A percentile compares a stretch with the other conserved stretches of the same genome.
phyloP scores from a whole-genome alignment of 805 yeast genomes.

The Scheffersomyces ergatensis region DNA sequence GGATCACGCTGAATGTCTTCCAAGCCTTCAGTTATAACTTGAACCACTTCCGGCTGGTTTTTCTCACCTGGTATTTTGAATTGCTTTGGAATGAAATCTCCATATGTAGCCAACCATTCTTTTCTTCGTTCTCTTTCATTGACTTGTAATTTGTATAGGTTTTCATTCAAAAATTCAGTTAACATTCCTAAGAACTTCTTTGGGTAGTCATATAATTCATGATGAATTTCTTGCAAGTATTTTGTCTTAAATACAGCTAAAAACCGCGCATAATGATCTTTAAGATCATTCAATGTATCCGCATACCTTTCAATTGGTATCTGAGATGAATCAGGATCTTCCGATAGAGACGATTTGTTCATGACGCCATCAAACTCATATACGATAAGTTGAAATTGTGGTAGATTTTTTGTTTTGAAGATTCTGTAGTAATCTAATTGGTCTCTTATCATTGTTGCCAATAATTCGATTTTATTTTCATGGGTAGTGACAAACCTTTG shows the following conservation, averaged over 20 bases:
- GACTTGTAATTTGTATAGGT: slow-evolving; percentile 25
- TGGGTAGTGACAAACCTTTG: slow-evolving; percentile 16
- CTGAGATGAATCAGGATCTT: slow-evolving; percentile 5
- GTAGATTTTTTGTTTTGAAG: slow-evolving; percentile 23
- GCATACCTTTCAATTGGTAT: slow-evolving; percentile 18
- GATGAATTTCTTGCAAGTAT: slow-evolving; percentile 36
- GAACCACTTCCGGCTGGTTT: slow-evolving; percentile 35
- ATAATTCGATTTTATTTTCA: slow-evolving; percentile 10
- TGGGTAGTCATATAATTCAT: slow-evolving; percentile 39
- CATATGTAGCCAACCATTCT: slow-evolving; percentile 36
- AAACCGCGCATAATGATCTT: slow-evolving; percentile 36
- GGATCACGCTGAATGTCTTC: slow-evolving; percentile 21
- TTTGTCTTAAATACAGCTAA: slow-evolving; percentile 29
- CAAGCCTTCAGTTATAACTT: slow-evolving; percentile 41
- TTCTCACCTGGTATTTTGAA: slow-evolving; percentile 37
- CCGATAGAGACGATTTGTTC: slow-evolving; percentile 9
- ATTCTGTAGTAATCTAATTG: slow-evolving; percentile 15
- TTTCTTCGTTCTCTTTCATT: slow-evolving; percentile 33
- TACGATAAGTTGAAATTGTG: slow-evolving; percentile 21
- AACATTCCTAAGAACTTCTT: slow-evolving; percentile 27
- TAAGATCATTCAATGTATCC: slow-evolving; percentile 26
- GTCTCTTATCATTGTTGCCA: slow-evolving; percentile 11
- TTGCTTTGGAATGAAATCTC: slow-evolving; percentile 39
- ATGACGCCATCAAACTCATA: slow-evolving; percentile 12
- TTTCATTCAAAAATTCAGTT: slow-evolving; percentile 33